Conservation (phyloP, 116 monocot genomes). For the Zostera marina region DNA sequence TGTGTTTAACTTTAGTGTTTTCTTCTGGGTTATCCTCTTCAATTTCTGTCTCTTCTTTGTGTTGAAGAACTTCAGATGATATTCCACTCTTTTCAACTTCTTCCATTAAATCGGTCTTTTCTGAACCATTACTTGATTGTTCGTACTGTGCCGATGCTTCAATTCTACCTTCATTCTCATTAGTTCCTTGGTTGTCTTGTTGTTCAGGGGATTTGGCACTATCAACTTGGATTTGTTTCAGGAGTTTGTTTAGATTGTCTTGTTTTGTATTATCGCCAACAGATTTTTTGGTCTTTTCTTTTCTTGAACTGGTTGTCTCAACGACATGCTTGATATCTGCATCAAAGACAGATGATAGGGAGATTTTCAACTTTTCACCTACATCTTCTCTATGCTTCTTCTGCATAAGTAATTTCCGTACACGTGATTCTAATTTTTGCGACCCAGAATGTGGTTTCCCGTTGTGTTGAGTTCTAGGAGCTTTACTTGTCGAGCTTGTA, state of each 20-base stretch:
- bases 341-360: not conserved
- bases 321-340: conserved; percentile 16
- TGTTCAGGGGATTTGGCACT: conserved; percentile 1
- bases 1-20: too few species aligned
- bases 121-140: conserved; percentile 5
- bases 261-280: not conserved
- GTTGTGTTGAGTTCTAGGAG: conserved; percentile 13
- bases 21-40: too few species aligned
- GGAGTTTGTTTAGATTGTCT: not conserved
- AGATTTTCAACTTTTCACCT: conserved; percentile 3
- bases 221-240: not conserved
- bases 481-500: conserved; percentile 15
- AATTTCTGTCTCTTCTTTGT: conserved; percentile 13
- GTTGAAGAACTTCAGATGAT: conserved; percentile 24
- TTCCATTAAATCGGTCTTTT: conserved; percentile 1
- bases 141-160: not conserved
- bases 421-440: not conserved
- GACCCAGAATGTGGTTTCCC: conserved; percentile 1
- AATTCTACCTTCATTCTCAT: not conserved
- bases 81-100: conserved; percentile 18
- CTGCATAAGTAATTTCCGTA: not conserved
- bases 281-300: not conserved
- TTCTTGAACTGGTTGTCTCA: conserved; percentile 11
- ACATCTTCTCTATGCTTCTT: not conserved
- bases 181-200: not conserved